A percentile compares a stretch with the other conserved stretches of the same genome.
Conservation (phyloP, 2,329 filamentous ascomycete species). For the Ophiosphaerella korrae region DNA sequence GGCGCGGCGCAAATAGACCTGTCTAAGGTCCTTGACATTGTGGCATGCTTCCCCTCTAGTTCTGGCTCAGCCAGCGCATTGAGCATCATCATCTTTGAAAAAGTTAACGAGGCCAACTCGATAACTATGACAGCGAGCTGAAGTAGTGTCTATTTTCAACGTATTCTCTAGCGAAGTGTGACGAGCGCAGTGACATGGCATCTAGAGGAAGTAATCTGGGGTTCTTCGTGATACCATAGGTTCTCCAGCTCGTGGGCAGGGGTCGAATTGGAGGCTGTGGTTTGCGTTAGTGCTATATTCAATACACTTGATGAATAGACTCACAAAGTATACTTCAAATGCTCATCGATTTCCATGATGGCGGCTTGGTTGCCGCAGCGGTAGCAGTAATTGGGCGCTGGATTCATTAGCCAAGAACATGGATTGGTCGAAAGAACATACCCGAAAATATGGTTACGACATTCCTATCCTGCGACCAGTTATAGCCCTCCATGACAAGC, state of each 20-base stretch:
- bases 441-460: conserved; percentile 98
- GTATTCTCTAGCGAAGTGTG: no score
- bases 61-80: no score
- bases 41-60: no score
- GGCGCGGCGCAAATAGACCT: no score
- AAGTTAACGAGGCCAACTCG: no score
- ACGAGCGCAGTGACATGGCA: no score
- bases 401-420: conserved; percentile 32
- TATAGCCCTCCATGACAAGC: conserved; percentile 99
- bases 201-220: conserved; percentile 97
- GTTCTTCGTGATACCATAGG: conserved; percentile 97
- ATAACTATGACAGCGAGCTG: no score
- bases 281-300: conserved; percentile 23
- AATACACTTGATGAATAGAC: conserved; percentile 49
- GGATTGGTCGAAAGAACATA: conserved; percentile 4
- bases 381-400: conserved; percentile 82
- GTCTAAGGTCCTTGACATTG: no score
- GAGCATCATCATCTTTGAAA: no score
- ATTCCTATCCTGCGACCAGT: conserved; percentile 98
- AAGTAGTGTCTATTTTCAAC: no score
- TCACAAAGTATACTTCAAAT: conserved; percentile 99
- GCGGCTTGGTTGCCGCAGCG: conserved; percentile 98
- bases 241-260: conserved; percentile 94
- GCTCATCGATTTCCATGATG: conserved; percentile 99
- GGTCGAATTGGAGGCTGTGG: conserved; percentile 96